phyloP scores from a whole-genome alignment of 768 basidiomycete species.

The Lentinula detonsa region DNA sequence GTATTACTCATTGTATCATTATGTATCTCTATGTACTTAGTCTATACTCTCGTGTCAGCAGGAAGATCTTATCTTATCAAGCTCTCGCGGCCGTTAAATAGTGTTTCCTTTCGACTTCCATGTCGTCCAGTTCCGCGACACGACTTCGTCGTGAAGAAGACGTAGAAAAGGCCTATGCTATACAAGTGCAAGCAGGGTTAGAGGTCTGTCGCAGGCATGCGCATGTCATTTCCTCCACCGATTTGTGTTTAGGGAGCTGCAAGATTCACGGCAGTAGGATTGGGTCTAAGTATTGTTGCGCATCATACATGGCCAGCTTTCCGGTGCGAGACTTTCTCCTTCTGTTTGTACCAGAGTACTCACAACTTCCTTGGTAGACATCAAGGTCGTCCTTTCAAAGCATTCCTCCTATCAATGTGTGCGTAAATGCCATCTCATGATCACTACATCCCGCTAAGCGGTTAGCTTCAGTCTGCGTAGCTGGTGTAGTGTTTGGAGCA shows the following conservation, averaged over 20 bases:
- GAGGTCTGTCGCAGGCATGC: constrained; percentile 32
- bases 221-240: background rate
- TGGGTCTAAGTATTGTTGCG: constrained; percentile 54
- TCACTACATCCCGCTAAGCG: background rate
- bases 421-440: constrained; percentile 18
- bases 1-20: background rate
- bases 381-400: constrained; percentile 78
- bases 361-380: constrained; percentile 36
- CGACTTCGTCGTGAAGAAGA: constrained; percentile 45
- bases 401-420: constrained; percentile 72
- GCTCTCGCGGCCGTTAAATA: background rate
- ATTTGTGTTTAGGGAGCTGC: constrained; percentile 40
- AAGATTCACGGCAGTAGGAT: constrained; percentile 45
- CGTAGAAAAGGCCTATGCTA: constrained; percentile 48
- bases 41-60: background rate
- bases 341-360: background rate
- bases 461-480: constrained; percentile 39
- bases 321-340: constrained; percentile 35
- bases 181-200: constrained; percentile 56
- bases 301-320: constrained; percentile 73
- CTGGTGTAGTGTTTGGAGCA: constrained; percentile 70
- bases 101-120: constrained; percentile 3
- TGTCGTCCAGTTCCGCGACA: constrained; percentile 17
- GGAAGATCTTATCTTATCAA: background rate
- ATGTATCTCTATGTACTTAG: background rate